Evolutionary conservation across 106 monocot genomes (phyloP), one percentile per base, ranked within the genome.

Genomic region (Apostasia shenzhenica): DNA sequence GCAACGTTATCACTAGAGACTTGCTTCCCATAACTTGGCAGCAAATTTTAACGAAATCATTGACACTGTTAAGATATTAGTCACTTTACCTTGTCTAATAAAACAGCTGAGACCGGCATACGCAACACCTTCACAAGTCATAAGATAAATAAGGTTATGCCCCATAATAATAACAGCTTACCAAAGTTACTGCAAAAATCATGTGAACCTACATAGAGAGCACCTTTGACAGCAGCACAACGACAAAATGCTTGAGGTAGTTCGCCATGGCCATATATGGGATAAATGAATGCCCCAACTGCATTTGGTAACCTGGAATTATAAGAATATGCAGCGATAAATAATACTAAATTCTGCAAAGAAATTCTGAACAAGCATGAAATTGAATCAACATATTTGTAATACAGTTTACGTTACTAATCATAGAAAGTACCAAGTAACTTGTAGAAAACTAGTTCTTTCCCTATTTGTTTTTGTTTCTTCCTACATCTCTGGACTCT

Each of bases 161-260:
- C 1, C 2, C 8, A 26, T 37, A 70, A 54, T 51, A 61, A 38
- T 11, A 45, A 9, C 6, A 11, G 50, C 14, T 42, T 26, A 12
- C 14, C 45, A 52, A 8, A 44, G 48, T 46, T 37, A 39, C 45
- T 6, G 13, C 3, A 57, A 14, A 55, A 76, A 67, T n/a, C 54
- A 48, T 51, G 26, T 45, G 55, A 46, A 79, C 91, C 86, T 88
- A 91, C 92, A 89, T 92, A 97, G 12, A 97, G 78, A 79, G 99
- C 83, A 67, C 99, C 99, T 85, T 90, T 99, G 59, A 99, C 99
- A 57, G 99, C 99, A 83, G 99, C 99, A 82, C 83, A 87, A 10
- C 93, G 85, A 64, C 99, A 99, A 70, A 99, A 99, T 46, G 99
- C 99, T 79, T 99, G 99, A 72, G 99, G 83, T n/a, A 99, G 66